These are phyloP conservation scores for Paecilomyces dactylethromorphus DNA, from an alignment of 2,329 filamentous ascomycete species.

Conservation along the genomic window DNA sequence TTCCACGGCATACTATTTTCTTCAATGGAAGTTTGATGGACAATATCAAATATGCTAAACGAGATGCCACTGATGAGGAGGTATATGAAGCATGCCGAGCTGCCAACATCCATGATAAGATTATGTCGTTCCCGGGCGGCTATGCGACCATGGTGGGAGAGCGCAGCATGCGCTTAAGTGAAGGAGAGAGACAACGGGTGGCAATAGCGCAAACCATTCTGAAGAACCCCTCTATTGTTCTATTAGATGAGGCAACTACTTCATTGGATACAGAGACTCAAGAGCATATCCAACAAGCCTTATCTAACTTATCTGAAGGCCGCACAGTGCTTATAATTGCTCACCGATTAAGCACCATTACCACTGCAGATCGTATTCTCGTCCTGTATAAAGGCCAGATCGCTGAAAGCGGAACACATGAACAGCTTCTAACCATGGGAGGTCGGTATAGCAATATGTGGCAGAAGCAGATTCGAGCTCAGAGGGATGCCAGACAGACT, in stretches of 20 bases:
- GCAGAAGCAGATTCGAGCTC: constrained; percentile 78
- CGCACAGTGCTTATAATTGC: constrained; percentile 95
- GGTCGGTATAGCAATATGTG: constrained; percentile 81
- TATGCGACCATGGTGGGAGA: constrained; percentile 90
- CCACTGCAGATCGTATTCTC: constrained; percentile 76
- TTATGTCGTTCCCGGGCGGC: constrained; percentile 77
- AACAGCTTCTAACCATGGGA: constrained; percentile 62
- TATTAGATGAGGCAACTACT: constrained; percentile 88
- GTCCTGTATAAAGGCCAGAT: constrained; percentile 73
- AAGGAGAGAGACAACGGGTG: constrained; percentile 88
- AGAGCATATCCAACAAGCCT: constrained; percentile 82
- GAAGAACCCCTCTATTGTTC: constrained; percentile 84
- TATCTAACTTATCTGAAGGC: constrained; percentile 72
- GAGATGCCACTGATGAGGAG: constrained; percentile 70
- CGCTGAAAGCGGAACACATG: constrained; percentile 70
- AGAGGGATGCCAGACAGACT: constrained; percentile 45
- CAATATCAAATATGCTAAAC: constrained; percentile 85
- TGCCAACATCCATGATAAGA: constrained; percentile 88
- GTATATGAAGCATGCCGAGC: constrained; percentile 76
- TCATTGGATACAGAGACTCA: constrained; percentile 88
- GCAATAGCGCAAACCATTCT: constrained; percentile 90
- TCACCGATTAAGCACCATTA: constrained; percentile 79
- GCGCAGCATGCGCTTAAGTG: constrained; percentile 76
- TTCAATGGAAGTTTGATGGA: constrained; percentile 96
- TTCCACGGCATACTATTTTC: constrained; percentile 90